Evolutionary conservation across 495 filamentous ascomycete species (phyloP), one percentile per base, ranked within the genome.

Genomic region (Barbatosphaeria neglecta): DNA sequence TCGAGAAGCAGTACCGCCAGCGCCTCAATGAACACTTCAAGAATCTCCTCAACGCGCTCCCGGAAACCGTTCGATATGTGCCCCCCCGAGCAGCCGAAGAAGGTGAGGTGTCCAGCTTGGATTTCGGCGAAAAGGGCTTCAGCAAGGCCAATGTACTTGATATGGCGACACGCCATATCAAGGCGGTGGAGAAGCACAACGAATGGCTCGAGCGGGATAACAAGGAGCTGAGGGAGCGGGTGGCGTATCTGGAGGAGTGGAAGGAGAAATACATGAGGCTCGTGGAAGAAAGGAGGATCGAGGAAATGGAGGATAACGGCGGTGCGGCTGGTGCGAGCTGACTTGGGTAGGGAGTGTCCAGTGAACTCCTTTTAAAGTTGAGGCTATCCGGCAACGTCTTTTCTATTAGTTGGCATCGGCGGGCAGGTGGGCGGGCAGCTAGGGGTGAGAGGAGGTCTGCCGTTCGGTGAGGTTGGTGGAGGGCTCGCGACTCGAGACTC

Each of bases 1-100:
- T 71, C 6, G 70, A 73, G 57, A 70, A 70, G 49, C 60, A 72
- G 49, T 73, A 73, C 51, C 66, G 70, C n/a, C 68, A 65, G 49
- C 43, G 68, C 17, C 63, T 73, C 15, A 73, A 73, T 41, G 51
- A 56, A 3, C 62, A 71, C 50, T 73, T 70, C 50, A 67, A 73
- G 44, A 65, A 49, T 27, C 58, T 73, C 19, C 54, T 73, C 15
- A 55, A 61, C 20, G 57, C 60, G 0, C 61, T 73, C 1, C 70
- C 70, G 0, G 60, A 67, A n/a, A 55, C 50, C 6, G 53, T 66
- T 53, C 54, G 50, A 13, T 54, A 46, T 17, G 28, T 40, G 16
- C 54, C 56, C 33, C 52, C 46, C 19, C 48, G 48, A 22, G 49
- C 54, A 22, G 47, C 39, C 11, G 59, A 54, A 0, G 56, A 53